A percentile compares a stretch with the other conserved stretches of the same genome.
Conservation (phyloP, 495 filamentous ascomycete species). For the Cetradonia linearis region DNA sequence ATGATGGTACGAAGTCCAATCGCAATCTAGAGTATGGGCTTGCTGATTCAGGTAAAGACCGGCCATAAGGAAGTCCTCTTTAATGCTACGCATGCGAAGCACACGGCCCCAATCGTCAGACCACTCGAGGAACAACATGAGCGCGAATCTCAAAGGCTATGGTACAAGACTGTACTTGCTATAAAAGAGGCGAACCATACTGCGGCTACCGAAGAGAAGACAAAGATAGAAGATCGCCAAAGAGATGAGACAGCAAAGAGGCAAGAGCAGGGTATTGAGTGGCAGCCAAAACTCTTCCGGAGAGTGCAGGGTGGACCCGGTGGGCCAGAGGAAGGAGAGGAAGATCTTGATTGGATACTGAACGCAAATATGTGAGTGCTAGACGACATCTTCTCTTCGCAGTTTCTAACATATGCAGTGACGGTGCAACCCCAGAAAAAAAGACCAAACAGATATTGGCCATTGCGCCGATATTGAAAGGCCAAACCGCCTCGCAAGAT, state of each 20-base stretch:
- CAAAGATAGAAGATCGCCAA: conserved; percentile 83
- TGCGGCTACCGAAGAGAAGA: conserved; percentile 88
- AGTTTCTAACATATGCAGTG: conserved; percentile 36
- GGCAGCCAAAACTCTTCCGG: conserved; percentile 81
- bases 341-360: conserved; percentile 89
- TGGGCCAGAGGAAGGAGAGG: conserved; percentile 71
- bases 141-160: conserved; percentile 80
- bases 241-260: conserved; percentile 78
- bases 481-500: conserved; percentile 44
- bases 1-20: conserved; percentile 47
- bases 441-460: conserved; percentile 76
- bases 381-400: not conserved
- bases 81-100: conserved; percentile 66
- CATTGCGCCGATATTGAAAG: conserved; percentile 74
- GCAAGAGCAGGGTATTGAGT: conserved; percentile 71
- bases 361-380: conserved; percentile 69
- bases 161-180: conserved; percentile 68
- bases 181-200: conserved; percentile 79
- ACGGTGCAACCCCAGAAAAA: conserved; percentile 55
- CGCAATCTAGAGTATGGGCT: too few species aligned
- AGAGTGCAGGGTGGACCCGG: conserved; percentile 59
- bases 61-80: conserved; percentile 83
- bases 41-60: conserved; percentile 44
- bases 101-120: conserved; percentile 62
- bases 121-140: conserved; percentile 81